Base-by-base conservation (phyloP, 805 yeast genomes). In the Jamesozyma spencerorum region DNA sequence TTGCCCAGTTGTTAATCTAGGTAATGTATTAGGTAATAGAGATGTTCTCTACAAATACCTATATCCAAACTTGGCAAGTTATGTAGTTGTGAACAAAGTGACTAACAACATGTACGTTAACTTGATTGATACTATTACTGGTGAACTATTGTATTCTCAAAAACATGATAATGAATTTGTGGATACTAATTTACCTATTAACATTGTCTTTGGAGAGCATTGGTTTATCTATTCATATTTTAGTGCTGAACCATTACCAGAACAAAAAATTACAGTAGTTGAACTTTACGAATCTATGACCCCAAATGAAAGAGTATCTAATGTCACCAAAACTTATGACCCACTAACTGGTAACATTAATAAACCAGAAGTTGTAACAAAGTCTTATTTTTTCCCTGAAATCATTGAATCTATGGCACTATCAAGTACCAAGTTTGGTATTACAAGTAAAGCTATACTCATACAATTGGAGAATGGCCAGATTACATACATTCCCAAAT, bases 1-100 rank as follows among this genome's bases (percentile, higher is more conserved):
- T 12, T 72, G 66, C 15, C 50, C 56, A 11, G 64, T 71, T 4
- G 77, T 81, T 0, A 79, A 81, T 12, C 57, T 80, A 36, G 97
- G 94, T 7, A 70, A 74, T 19, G 74, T 82, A 0, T 62, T 83
- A 22, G 79, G 81, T 17, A 79, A 82, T 49, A 72, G 85, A 54
- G 68, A 79, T 1, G 90, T 85, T 1, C 62, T 86, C 31, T 86
- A 88, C 72, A 92, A 90, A 60, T 88, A 82, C 57, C 63, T 88
- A 44, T 71, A 83, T 52, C 94, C 94, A 17, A 77, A 84, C 51
- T 44, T 75, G 17, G 66, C 81, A 2, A 70, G 76, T 1, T 66
- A 78, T 17, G 71, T 79, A 2, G 63, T 79, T 0, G 49, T 58
- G 18, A 54, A 68, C 36, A 41, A 49, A 3, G 50, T 47, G 2